Conservation (phyloP, 2,329 filamentous ascomycete genomes). For the Akanthomyces lecanii region DNA sequence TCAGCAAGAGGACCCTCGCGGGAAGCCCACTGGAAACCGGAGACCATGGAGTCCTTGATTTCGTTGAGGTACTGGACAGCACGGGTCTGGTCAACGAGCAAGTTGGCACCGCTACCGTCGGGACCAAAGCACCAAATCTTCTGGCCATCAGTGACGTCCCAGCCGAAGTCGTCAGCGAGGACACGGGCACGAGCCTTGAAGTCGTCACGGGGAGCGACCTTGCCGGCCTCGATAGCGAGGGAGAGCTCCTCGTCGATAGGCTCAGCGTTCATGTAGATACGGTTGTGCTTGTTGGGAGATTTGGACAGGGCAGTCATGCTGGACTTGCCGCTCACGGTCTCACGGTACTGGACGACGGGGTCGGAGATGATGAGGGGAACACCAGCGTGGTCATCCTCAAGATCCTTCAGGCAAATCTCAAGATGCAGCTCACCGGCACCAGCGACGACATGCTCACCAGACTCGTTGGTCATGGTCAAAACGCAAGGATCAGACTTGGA, state of each 20-base stretch:
- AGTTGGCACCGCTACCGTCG: constrained; percentile 95
- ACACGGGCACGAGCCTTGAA: constrained; percentile 97
- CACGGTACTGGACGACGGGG: constrained; percentile 97
- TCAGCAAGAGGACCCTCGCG: constrained; percentile 96
- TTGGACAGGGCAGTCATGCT: constrained; percentile 97
- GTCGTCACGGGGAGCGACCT: constrained; percentile 93
- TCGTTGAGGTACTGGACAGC: constrained; percentile 99
- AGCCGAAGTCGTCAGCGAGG: constrained; percentile 93
- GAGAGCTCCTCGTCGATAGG: constrained; percentile 90
- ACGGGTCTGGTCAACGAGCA: constrained; percentile 99
- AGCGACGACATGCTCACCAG: constrained; percentile 97
- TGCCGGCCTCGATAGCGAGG: constrained; percentile 84
- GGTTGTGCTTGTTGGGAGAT: constrained; percentile 99
- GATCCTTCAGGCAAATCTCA: constrained; percentile 99
- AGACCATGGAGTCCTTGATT: constrained; percentile 99
- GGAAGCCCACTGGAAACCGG: constrained; percentile 99
- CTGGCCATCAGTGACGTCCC: constrained; percentile 99
- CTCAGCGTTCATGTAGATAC: constrained; percentile 92
- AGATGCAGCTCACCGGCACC: constrained; percentile 99
- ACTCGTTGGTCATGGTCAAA: constrained; percentile 80
- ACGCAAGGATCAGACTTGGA: constrained; percentile 99
- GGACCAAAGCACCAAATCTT: constrained; percentile 99
- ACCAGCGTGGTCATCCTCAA: constrained; percentile 98
- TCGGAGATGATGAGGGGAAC: constrained; percentile 97
- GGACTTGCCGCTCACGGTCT: constrained; percentile 81